Evolutionary conservation across 495 filamentous ascomycete species (phyloP), one percentile per base, ranked within the genome.

Genomic region (Aspergillus sclerotiicarbonarius): DNA sequence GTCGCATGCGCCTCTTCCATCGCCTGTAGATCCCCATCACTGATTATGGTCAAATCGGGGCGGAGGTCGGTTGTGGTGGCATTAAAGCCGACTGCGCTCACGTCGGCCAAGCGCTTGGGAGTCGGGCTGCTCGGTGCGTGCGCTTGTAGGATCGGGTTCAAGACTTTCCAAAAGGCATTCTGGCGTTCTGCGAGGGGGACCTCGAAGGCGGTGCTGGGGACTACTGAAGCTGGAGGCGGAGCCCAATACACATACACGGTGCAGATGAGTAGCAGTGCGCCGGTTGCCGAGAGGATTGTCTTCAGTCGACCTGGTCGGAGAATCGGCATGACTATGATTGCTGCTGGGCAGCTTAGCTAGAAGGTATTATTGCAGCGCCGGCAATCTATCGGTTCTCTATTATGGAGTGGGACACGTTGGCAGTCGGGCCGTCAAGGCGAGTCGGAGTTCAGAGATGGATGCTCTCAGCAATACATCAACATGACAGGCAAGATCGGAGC

Each of bases 1-100:
- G 59, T 58, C 21, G 73, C 68, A 67, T 84, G 80, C 3, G 73
- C 71, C 33, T 68, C 65, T 31, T 71, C 66, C 76, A 79, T 76
- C 32, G 57, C 59, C 10, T 59, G 60, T 37, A 69, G 43, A 31
- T 71, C 64, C n/a, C 61, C 63, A 41, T 76, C 72, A 12, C 62
- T 67, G 53, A 77, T 39, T 8, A 54, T 48, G 2, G 74, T 69
- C 48, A 76, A 33, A 41, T 77, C 74, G 19, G 75, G 74, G 31
- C 74, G 67, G 16, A 62, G 65, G 7, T 56, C 51, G 31, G 63
- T 62, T 2, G 71, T 61, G 6, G 63, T 64, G 18, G 76, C 68
- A 46, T 77, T 67, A 64, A 74, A 78, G 47, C 67, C 59, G 12
- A 62, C 58, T 1, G 64, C 62, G 9, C 56, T 62, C 13, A 52